phyloP scores from a whole-genome alignment of 2,329 filamentous ascomycete species.

The Tolypocladium paradoxum region DNA sequence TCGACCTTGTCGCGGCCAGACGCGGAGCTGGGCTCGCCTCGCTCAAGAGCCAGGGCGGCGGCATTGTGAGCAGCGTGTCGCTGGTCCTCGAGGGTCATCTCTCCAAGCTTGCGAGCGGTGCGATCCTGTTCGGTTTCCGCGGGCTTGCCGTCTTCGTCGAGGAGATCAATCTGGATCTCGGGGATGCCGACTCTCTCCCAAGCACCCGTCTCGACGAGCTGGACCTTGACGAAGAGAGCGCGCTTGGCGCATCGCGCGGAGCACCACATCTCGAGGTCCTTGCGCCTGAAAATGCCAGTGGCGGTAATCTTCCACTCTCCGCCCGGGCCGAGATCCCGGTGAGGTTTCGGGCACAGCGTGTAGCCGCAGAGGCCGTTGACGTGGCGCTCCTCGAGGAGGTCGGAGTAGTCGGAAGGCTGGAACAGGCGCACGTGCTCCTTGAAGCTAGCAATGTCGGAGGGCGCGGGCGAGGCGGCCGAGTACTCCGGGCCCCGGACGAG shows the following conservation, averaged over 20 bases:
- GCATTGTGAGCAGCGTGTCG: conserved; percentile 27
- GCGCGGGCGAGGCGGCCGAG: conserved; percentile 36
- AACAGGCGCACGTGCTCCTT: conserved; percentile 59
- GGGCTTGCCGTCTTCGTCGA: conserved; percentile 47
- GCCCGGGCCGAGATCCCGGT: conserved; percentile 41
- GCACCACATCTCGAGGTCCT: conserved; percentile 80
- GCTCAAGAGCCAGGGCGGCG: conserved; percentile 38
- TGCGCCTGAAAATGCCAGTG: conserved; percentile 53
- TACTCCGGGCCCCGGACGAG: conserved; percentile 18
- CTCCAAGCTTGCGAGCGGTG: conserved; percentile 25
- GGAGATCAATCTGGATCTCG: conserved; percentile 47
- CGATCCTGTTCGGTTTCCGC: conserved; percentile 30
- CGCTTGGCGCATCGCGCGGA: conserved; percentile 65
- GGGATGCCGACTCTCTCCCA: conserved; percentile 63
- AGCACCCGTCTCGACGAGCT: conserved; percentile 73
- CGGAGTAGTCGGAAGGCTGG: conserved; percentile 81
- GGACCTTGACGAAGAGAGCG: conserved; percentile 78
- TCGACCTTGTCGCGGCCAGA: conserved; percentile 25
- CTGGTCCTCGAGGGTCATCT: conserved; percentile 33
- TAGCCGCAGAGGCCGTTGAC: conserved; percentile 77
- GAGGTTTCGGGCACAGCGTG: conserved; percentile 60
- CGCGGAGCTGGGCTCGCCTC: conserved; percentile 22
- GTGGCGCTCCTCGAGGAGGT: conserved; percentile 80
- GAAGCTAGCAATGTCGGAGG: conserved; percentile 54
- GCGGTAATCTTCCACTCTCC: conserved; percentile 59